Evolutionary conservation across 257 asterid species (phyloP), one percentile per base, ranked within the genome.

Genomic region (Solanum sejunctum): DNA sequence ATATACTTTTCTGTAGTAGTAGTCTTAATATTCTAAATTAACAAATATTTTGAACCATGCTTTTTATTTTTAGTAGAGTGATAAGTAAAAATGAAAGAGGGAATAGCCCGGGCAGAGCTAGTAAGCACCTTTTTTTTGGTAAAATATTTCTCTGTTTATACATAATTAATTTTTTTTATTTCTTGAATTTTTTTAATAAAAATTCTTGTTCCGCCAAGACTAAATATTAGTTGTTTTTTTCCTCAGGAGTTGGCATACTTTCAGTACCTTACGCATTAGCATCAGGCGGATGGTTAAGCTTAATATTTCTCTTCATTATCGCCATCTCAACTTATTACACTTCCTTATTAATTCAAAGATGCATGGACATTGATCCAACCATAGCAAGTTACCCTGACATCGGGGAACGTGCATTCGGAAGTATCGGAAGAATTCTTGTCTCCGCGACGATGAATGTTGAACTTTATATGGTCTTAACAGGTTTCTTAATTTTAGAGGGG

Each of bases 401-500:
- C 0, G 98, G 98, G 0, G 69, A 89, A 6, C 91, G 89, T 5
- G 97, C 99, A 10, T 96, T 96, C 15, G 99, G 98, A 3, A 12
- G 83, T 6, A 84, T 26, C 18, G 98, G 98, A 12, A 88, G 92
- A 84, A 81, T 88, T 7, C 21, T 97, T 3, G 91, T 93, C 1
- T 92, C 99, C 23, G 39, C 91, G 7, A 81, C 91, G 3, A 94
- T 90, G 97, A 89, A 91, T 85, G 39, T 87, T 0, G 99, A 97
- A 75, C 94, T 95, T 36, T 97, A 91, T 80, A 84, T 97, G 88
- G 98, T 97, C 0, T 95, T 97, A 1, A 91, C 97, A 2, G 98
- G 98, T 84, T 97, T 97, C 92, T 86, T 96, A 90, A 94, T 96
- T 58, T 91, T 96, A 0, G 99, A 96, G 82, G 98, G 99, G 1